Evolutionary conservation across 306 rosid species (phyloP).

Genomic region (Morella rubra): DNA sequence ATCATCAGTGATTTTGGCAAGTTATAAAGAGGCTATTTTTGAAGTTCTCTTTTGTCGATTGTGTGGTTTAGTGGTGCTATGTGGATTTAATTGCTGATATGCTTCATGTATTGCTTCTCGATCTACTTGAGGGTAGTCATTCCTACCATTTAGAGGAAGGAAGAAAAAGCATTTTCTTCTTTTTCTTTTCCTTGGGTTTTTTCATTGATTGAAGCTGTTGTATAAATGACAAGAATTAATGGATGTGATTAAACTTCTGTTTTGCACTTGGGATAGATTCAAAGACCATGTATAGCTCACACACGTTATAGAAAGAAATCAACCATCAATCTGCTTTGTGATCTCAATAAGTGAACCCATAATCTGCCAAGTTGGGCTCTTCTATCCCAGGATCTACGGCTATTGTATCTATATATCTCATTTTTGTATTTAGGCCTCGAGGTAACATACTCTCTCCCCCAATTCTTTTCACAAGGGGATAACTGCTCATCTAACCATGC

Average conservation of each 20-base stretch:
- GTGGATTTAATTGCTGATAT: constrained; percentile 10
- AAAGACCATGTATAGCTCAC: not conserved
- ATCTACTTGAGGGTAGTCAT: not conserved
- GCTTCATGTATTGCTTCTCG: not conserved
- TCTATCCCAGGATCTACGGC: constrained; percentile 22
- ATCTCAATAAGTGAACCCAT: not conserved
- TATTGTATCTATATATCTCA: constrained; percentile 13
- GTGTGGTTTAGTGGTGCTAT: constrained; percentile 6
- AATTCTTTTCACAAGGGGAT: constrained; percentile 12
- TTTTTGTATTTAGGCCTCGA: constrained; percentile 21
- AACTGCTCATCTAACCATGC: not conserved
- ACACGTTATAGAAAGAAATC: not conserved
- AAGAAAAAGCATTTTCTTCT: not conserved
- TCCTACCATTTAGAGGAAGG: not conserved
- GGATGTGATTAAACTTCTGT: not conserved
- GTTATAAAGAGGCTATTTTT: not conserved
- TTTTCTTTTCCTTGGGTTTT: no score
- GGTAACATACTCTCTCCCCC: constrained; percentile 7
- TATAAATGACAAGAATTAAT: not conserved
- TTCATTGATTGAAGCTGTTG: not conserved
- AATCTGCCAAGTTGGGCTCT: constrained; percentile 30
- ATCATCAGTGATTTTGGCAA: constrained; percentile 23
- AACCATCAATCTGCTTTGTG: not conserved
- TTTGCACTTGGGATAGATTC: not conserved
- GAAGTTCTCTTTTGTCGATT: constrained; percentile 13